Conservation (phyloP, 768 basidiomycete genomes). For the Pholiota molesta region DNA sequence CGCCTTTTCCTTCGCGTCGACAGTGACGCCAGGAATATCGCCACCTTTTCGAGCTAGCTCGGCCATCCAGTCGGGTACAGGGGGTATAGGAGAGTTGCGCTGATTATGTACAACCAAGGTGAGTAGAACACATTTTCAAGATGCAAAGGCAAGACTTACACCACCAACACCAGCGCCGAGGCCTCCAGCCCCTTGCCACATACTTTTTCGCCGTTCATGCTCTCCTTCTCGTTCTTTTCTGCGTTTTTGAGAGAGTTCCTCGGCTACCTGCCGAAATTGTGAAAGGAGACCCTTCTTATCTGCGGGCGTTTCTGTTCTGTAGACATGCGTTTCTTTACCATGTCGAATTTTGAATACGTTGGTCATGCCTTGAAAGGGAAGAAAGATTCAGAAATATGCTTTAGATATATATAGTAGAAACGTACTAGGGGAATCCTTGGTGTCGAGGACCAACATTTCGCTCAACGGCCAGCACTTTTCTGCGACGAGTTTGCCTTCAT, state of each 20-base stretch:
- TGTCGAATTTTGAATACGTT: slow-evolving; percentile 96
- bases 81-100: slow-evolving; percentile 46
- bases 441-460: slow-evolving; percentile 94
- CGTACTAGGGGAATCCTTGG: slow-evolving; percentile 92
- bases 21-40: slow-evolving; percentile 43
- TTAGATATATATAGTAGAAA: slow-evolving; percentile 13
- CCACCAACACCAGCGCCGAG: slow-evolving; percentile 43
- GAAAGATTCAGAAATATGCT: slow-evolving; percentile 8
- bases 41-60: slow-evolving; percentile 65
- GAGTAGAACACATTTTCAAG: background rate
- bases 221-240: slow-evolving; percentile 94
- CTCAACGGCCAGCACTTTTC: slow-evolving; percentile 92
- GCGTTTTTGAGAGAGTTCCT: slow-evolving; percentile 85
- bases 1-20: slow-evolving; percentile 68
- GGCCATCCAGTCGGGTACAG: slow-evolving; percentile 77
- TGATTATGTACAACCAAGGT: slow-evolving; percentile 13
- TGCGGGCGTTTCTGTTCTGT: slow-evolving; percentile 75
- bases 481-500: slow-evolving; percentile 82
- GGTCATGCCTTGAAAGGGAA: slow-evolving; percentile 60
- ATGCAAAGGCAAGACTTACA: slow-evolving; percentile 5
- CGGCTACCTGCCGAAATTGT: slow-evolving; percentile 90
- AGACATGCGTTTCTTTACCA: slow-evolving; percentile 93
- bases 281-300: slow-evolving; percentile 88
- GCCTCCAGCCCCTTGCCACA: slow-evolving; percentile 51
- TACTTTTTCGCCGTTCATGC: slow-evolving; percentile 82